Conservation (phyloP, 345 rosid species). For the Linum lewisii region DNA sequence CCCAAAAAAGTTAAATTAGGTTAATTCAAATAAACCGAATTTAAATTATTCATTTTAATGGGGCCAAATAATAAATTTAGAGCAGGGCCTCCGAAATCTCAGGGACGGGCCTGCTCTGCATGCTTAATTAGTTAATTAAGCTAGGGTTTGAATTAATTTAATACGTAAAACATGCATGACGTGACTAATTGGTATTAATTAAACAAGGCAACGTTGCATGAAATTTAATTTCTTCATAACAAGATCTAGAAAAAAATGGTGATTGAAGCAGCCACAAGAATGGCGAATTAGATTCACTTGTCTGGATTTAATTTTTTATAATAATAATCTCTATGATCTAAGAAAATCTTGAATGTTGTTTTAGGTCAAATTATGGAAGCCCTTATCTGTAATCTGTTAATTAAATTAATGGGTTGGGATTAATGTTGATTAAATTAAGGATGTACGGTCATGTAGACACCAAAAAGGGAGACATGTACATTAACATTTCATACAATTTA, state of each 20-base stretch:
- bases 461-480: constrained; percentile 26
- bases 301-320: background rate
- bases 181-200: too few species aligned
- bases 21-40: too few species aligned
- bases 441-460: constrained; percentile 18
- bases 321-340: too few species aligned
- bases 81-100: too few species aligned
- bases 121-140: too few species aligned
- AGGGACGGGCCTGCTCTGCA: too few species aligned
- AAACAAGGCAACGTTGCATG: background rate
- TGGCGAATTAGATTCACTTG: background rate
- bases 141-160: background rate
- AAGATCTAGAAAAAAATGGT: background rate
- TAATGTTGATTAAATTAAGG: too few species aligned
- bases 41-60: too few species aligned
- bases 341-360: background rate
- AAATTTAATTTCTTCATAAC: background rate
- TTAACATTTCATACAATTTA: too few species aligned
- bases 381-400: constrained; percentile 7
- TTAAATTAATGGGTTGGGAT: too few species aligned
- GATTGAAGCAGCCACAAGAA: background rate
- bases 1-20: too few species aligned
- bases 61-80: too few species aligned
- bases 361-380: constrained; percentile 2
- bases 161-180: background rate